Conservation (phyloP, 805 yeast species). For the Priceomyces fermenticarens region DNA sequence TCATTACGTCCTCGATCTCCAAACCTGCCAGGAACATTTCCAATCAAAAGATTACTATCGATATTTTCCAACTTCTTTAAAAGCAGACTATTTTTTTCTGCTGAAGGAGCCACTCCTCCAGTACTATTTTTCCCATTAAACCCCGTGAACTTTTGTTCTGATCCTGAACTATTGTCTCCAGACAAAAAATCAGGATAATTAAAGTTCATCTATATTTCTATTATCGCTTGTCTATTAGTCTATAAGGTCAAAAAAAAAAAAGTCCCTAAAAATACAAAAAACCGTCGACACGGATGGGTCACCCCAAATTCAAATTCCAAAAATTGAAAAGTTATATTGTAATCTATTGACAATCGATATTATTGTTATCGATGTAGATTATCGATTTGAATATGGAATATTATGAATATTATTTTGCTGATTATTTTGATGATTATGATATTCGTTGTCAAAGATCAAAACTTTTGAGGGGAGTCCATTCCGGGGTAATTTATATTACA, state of each 20-base stretch:
- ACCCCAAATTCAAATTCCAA: background rate
- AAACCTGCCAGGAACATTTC: background rate
- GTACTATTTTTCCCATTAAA: background rate
- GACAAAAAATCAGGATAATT: slow-evolving; percentile 34
- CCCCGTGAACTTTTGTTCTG: background rate
- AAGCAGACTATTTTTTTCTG: slow-evolving; percentile 2
- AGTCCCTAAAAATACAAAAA: background rate
- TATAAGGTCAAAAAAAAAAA: slow-evolving; percentile 2
- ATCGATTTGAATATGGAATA: no score
- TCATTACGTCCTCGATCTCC: background rate
- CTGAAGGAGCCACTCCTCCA: background rate
- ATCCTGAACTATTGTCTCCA: slow-evolving; percentile 3
- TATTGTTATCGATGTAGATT: no score
- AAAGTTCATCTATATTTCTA: slow-evolving; percentile 20
- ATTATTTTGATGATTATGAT: no score
- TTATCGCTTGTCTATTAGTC: slow-evolving; percentile 1
- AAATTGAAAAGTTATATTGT: background rate
- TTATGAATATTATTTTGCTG: no score
- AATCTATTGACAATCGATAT: background rate
- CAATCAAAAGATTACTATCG: background rate
- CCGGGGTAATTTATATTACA: background rate
- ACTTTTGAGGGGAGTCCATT: slow-evolving; percentile 3
- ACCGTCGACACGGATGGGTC: background rate
- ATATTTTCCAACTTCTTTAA: slow-evolving; percentile 2
- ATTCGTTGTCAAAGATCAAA: no score